These are phyloP conservation scores for Fonsecaea multimorphosa DNA, from an alignment of 2,329 filamentous ascomycete genomes.

Conservation along the genomic window DNA sequence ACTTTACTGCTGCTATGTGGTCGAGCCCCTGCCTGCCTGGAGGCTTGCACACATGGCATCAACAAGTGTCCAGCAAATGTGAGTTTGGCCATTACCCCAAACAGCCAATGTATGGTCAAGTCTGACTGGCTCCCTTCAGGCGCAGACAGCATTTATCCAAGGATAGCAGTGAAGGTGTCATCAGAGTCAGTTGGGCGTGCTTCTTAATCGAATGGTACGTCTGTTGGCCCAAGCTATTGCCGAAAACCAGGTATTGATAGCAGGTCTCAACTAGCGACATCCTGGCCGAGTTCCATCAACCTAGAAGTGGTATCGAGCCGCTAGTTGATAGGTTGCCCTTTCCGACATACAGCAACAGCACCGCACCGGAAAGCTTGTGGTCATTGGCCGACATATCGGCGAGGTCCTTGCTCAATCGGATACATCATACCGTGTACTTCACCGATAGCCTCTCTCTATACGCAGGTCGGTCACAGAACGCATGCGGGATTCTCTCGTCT, in stretches of 20 bases:
- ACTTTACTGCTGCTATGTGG: slow-evolving; percentile 11
- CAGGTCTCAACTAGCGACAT: slow-evolving; percentile 7
- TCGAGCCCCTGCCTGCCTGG: slow-evolving; percentile 16
- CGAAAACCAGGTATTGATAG: slow-evolving; percentile 1
- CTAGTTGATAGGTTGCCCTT: slow-evolving; percentile 20
- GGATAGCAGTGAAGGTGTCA: slow-evolving; percentile 10
- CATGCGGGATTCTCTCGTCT: neutral
- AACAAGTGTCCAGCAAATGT: slow-evolving; percentile 23
- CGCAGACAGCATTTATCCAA: neutral
- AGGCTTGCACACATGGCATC: slow-evolving; percentile 22
- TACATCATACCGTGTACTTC: slow-evolving; percentile 18
- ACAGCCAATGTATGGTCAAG: neutral
- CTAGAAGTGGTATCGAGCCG: slow-evolving; percentile 22
- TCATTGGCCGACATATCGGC: slow-evolving; percentile 20
- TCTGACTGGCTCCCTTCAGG: neutral
- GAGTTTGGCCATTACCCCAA: slow-evolving; percentile 1
- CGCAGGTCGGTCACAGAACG: neutral
- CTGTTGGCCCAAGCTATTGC: neutral
- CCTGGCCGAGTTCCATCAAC: slow-evolving; percentile 23
- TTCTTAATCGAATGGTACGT: slow-evolving; percentile 20
- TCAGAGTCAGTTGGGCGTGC: slow-evolving; percentile 14
- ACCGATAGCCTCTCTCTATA: slow-evolving; percentile 14
- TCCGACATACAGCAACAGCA: slow-evolving; percentile 10
- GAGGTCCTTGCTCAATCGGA: slow-evolving; percentile 18
- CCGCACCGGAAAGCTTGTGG: slow-evolving; percentile 6